phyloP scores from a whole-genome alignment of 176 grass and related monocot genomes.

The Oryza officinalis region DNA sequence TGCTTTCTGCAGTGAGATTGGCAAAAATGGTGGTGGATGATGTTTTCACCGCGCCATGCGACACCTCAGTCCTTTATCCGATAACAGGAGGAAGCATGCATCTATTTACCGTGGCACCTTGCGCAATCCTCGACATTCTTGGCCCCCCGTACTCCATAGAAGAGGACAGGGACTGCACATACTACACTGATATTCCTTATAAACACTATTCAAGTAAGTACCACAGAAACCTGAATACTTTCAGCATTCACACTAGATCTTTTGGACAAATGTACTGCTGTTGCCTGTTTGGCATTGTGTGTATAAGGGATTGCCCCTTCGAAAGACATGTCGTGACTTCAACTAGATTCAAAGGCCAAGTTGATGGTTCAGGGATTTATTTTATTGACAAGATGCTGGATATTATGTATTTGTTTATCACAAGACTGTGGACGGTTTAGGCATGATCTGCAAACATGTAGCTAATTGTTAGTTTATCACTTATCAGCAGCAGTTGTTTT shows the following conservation, averaged over 20 bases:
- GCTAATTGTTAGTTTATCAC: neutral
- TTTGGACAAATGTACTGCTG: too few species aligned
- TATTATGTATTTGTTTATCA: too few species aligned
- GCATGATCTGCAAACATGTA: neutral
- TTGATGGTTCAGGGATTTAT: neutral
- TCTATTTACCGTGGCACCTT: slow-evolving; percentile 57
- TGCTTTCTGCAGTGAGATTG: slow-evolving; percentile 49
- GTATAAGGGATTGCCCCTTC: too few species aligned
- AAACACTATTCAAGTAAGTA: slow-evolving; percentile 49
- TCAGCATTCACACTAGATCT: too few species aligned
- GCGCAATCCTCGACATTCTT: slow-evolving; percentile 66
- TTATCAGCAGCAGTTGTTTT: slow-evolving; percentile 24
- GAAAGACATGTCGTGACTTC: neutral
- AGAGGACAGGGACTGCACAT: slow-evolving; percentile 78
- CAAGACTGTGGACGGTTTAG: neutral
- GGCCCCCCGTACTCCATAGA: slow-evolving; percentile 77
- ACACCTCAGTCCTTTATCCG: slow-evolving; percentile 75
- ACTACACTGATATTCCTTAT: slow-evolving; percentile 63
- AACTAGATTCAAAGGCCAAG: neutral
- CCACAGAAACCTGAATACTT: too few species aligned
- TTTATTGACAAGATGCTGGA: too few species aligned
- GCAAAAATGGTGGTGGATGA: slow-evolving; percentile 63
- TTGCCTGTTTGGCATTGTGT: too few species aligned
- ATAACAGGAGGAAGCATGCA: slow-evolving; percentile 88
- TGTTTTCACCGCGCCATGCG: slow-evolving; percentile 62